Percentiles rank a stretch among this genome's conserved stretches.
These are phyloP conservation scores for Syncephalis fuscata DNA, from an alignment of 371 early-diverging fungal species.

Conservation along the genomic window DNA sequence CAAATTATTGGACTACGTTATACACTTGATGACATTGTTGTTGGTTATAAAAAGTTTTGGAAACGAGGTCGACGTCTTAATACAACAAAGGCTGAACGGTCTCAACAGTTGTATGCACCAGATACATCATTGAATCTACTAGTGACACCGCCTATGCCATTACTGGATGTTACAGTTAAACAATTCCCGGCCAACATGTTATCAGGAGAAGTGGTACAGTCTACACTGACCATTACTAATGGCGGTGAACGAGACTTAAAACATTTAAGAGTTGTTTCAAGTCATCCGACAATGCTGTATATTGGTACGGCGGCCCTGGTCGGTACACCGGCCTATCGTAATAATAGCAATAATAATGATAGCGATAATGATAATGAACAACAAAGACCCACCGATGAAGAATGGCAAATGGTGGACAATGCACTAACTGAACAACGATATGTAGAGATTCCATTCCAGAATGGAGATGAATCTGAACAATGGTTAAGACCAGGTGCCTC, in stretches of 20 bases:
- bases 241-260: conserved; percentile 58
- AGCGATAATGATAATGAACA: too few species aligned
- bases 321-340: too few species aligned
- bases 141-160: conserved; percentile 70
- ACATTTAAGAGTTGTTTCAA: conserved; percentile 50
- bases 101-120: conserved; percentile 34
- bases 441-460: conserved; percentile 7
- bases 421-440: conserved; percentile 7
- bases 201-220: conserved; percentile 66
- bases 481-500: conserved; percentile 49
- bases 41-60: conserved; percentile 42
- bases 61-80: conserved; percentile 61
- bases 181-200: conserved; percentile 56
- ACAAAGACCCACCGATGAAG: too few species aligned
- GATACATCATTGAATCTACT: conserved; percentile 52
- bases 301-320: conserved; percentile 20
- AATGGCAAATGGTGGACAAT: conserved; percentile 9
- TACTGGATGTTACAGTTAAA: conserved; percentile 58
- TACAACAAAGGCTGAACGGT: conserved; percentile 43
- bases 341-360: too few species aligned
- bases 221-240: conserved; percentile 63
- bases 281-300: conserved; percentile 76
- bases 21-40: conserved; percentile 55
- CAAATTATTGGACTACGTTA: conserved; percentile 58
- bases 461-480: conserved; percentile 1